Evolutionary conservation across 2,329 filamentous ascomycete species (phyloP), one percentile per base, ranked within the genome.

Genomic region (Cladosporium sp.): DNA sequence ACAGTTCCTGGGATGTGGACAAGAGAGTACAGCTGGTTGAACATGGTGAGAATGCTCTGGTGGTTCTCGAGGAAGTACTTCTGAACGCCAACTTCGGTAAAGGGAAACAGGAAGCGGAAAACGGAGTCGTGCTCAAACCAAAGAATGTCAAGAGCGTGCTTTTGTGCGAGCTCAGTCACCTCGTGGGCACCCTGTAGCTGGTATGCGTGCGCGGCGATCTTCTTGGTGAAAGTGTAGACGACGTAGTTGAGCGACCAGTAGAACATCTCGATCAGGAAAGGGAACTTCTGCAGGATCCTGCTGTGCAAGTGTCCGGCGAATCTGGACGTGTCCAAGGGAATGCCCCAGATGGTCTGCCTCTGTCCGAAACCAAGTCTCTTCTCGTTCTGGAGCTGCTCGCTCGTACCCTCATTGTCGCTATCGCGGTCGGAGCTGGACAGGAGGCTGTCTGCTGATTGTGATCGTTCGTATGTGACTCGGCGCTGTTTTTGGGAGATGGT

Each of bases 181-280:
- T 70, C 71, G 13, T 72, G 71, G 38, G 75, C 73, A n/a, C 53
- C 55, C 25, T 59, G 56, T 19, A 53, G 52, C 15, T 53, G 55
- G 49, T 64, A 62, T 38, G 63, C 19, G n/a, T 49, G 38, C 3
- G 54, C 55, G 19, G 60, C 59, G 13, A 58, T 55, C 36, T 57
- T 53, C 54, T 62, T 61, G 7, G 80, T 83, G 64, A 81, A 70
- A 32, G 77, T 73, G 67, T 86, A 86, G 62, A 84, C 82, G 39
- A 76, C 71, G 55, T 83, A 78, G 60, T 82, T 85, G 57, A 86
- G 73, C 38, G 77, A 73, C 83, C 83, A 86, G 69, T 86, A 86
- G 64, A 86, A 85, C 81, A 86, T 86, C 65, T 86, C 83, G 42
- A 86, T 75, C 49, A 86, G 65, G 61, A 86, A 86, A 4, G 84